Evolutionary conservation across 257 asterid species (phyloP).

Genomic region (Jacaranda mimosifolia): DNA sequence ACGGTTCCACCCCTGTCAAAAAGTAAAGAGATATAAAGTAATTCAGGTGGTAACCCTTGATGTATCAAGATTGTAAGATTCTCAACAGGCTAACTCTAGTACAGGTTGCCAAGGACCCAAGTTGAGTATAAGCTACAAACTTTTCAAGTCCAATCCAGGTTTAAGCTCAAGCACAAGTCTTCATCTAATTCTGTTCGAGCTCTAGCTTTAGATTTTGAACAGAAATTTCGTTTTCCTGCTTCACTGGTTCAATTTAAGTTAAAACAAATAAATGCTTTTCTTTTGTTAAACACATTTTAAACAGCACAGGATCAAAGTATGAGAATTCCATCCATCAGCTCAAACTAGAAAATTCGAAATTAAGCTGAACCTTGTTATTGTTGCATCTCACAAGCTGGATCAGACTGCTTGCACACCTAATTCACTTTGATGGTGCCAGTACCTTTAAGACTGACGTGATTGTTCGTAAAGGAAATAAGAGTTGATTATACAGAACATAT

Average conservation of each 20-base stretch:
- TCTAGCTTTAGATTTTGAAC: conserved; percentile 19
- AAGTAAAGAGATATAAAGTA: conserved; percentile 36
- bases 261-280: not conserved
- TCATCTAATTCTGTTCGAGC: conserved; percentile 2
- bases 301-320: conserved; percentile 22
- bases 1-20: conserved; percentile 86
- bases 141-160: conserved; percentile 21
- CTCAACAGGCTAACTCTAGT: conserved; percentile 14
- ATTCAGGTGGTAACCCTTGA: conserved; percentile 32
- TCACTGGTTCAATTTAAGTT: not conserved
- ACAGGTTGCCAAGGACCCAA: conserved; percentile 2
- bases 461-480: not conserved
- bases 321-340: conserved; percentile 16
- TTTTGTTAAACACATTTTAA: not conserved
- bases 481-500: not conserved
- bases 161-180: conserved; percentile 24
- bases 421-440: not conserved
- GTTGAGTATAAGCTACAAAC: conserved; percentile 11
- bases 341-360: conserved; percentile 1
- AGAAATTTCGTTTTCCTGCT: conserved; percentile 23
- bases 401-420: conserved; percentile 21
- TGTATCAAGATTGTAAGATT: conserved; percentile 27
- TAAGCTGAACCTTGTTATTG: conserved; percentile 15
- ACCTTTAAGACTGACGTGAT: not conserved
- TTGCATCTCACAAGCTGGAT: conserved; percentile 24